These are phyloP conservation scores for Trametes cinnabarina DNA, from an alignment of 768 basidiomycete species.

Conservation along the genomic window DNA sequence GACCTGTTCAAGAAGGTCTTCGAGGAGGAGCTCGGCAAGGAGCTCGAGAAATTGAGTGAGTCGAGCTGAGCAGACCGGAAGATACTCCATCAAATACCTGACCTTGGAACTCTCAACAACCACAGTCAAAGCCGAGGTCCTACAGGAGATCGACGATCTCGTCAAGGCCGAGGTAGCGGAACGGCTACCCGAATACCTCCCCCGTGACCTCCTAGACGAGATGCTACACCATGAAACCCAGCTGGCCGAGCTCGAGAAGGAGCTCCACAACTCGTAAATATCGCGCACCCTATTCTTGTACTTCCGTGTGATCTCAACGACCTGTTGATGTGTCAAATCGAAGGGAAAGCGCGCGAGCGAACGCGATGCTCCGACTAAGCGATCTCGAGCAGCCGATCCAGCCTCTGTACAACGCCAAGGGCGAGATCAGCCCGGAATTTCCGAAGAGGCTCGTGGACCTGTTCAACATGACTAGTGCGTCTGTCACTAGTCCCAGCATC, in stretches of 20 bases:
- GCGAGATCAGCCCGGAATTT: slow-evolving; percentile 45
- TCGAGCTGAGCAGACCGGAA: no score
- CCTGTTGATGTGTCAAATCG: no score
- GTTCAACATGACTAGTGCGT: slow-evolving; percentile 52
- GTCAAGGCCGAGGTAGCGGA: slow-evolving; percentile 50
- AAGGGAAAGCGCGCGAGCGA: slow-evolving; percentile 58
- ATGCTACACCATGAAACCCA: slow-evolving; percentile 43
- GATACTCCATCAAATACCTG: no score
- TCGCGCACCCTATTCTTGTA: background rate
- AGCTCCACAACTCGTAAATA: slow-evolving; percentile 36
- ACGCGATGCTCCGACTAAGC: slow-evolving; percentile 42
- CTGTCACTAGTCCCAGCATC: no score
- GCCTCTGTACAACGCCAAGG: slow-evolving; percentile 48
- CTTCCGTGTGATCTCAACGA: no score
- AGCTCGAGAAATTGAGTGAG: slow-evolving; percentile 47
- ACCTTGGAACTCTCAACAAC: no score
- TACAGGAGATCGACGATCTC: slow-evolving; percentile 46
- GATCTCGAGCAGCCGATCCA: slow-evolving; percentile 42
- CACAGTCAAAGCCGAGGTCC: slow-evolving; percentile 51
- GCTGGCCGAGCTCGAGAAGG: slow-evolving; percentile 44
- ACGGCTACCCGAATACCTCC: slow-evolving; percentile 46
- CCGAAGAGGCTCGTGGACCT: slow-evolving; percentile 51
- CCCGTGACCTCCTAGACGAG: slow-evolving; percentile 48
- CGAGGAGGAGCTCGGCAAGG: slow-evolving; percentile 41
- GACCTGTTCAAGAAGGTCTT: slow-evolving; percentile 49